These are phyloP conservation scores for Acephala macrosclerotiorum DNA, from an alignment of 2,329 filamentous ascomycete genomes.

Conservation along the genomic window DNA sequence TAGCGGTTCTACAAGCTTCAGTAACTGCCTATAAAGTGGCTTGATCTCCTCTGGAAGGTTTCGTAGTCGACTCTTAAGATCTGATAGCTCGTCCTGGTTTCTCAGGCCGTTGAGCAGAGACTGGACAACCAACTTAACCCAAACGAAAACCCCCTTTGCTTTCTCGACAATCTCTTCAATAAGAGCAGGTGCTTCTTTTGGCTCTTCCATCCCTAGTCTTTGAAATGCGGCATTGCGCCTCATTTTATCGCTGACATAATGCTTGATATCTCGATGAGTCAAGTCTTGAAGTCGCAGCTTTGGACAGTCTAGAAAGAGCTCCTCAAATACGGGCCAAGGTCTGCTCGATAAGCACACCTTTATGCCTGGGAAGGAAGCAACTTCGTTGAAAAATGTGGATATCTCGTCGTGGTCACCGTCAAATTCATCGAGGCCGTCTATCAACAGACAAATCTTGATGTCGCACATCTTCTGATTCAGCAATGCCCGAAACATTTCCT, in stretches of 20 bases:
- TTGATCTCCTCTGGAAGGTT: neutral
- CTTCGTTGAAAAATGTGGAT: neutral
- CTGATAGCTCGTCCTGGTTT: slow-evolving; percentile 12
- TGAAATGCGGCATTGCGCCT: neutral
- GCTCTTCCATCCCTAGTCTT: neutral
- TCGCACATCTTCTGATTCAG: neutral
- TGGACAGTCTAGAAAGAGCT: slow-evolving; percentile 27
- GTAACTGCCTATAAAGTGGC: neutral
- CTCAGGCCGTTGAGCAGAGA: slow-evolving; percentile 12
- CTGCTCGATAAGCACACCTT: slow-evolving; percentile 20
- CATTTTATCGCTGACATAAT: slow-evolving; percentile 1
- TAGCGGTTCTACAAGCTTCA: neutral
- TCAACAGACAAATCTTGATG: slow-evolving; percentile 24
- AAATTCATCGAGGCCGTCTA: slow-evolving; percentile 29
- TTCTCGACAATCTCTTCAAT: slow-evolving; percentile 31
- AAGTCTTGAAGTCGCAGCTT: slow-evolving; percentile 21
- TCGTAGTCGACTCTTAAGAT: slow-evolving; percentile 18
- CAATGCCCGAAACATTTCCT: neutral
- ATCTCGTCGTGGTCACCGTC: slow-evolving; percentile 11
- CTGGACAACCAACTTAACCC: slow-evolving; percentile 9
- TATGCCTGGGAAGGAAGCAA: neutral
- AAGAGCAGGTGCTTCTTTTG: slow-evolving; percentile 14
- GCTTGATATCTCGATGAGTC: slow-evolving; percentile 14
- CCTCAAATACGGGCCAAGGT: slow-evolving; percentile 33
- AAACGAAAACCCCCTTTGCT: slow-evolving; percentile 15